Percentiles rank a stretch among this genome's conserved stretches.
Evolutionary conservation across 768 basidiomycete species (phyloP).

Genomic region (Russula brevipes): DNA sequence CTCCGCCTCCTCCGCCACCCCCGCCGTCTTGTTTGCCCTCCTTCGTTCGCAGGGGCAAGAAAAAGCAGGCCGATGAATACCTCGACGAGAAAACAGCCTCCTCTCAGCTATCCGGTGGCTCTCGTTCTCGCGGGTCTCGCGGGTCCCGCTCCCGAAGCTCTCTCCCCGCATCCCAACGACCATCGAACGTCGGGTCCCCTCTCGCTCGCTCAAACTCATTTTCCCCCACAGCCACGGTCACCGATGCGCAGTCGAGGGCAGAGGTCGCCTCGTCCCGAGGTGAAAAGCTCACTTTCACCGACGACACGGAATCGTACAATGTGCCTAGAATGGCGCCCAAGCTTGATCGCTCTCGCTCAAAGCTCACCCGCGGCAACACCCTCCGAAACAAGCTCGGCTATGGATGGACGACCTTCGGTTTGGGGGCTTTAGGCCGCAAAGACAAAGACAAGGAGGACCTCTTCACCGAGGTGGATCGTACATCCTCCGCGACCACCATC

Average conservation of each 20-base stretch:
- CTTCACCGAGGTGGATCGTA: slow-evolving; percentile 15
- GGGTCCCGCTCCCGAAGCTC: slow-evolving; percentile 7
- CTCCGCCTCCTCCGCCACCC: slow-evolving; percentile 19
- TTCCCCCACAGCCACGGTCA: slow-evolving; percentile 23
- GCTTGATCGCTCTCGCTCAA: slow-evolving; percentile 23
- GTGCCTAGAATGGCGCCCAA: slow-evolving; percentile 18
- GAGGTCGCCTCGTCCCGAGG: slow-evolving; percentile 8
- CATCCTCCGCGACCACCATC: slow-evolving; percentile 22
- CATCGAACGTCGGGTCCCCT: slow-evolving; percentile 12
- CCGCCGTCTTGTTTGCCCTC: slow-evolving; percentile 24
- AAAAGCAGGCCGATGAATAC: slow-evolving; percentile 14
- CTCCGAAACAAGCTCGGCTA: slow-evolving; percentile 19
- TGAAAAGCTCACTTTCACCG: slow-evolving; percentile 22
- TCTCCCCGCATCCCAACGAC: slow-evolving; percentile 11
- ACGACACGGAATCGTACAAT: slow-evolving; percentile 28
- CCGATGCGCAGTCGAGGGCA: slow-evolving; percentile 15
- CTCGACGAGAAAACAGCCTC: slow-evolving; percentile 20
- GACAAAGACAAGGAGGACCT: slow-evolving; percentile 24
- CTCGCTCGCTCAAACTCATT: slow-evolving; percentile 20
- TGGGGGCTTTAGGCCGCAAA: slow-evolving; percentile 15
- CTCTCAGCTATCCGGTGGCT: not conserved
- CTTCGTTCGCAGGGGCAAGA: slow-evolving; percentile 22
- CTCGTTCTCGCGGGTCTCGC: slow-evolving; percentile 4
- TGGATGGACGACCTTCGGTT: slow-evolving; percentile 20
- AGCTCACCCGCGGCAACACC: slow-evolving; percentile 22